A percentile compares a stretch with the other conserved stretches of the same genome.
phyloP scores from a whole-genome alignment of 768 basidiomycete genomes.

The Piloderma croceum region DNA sequence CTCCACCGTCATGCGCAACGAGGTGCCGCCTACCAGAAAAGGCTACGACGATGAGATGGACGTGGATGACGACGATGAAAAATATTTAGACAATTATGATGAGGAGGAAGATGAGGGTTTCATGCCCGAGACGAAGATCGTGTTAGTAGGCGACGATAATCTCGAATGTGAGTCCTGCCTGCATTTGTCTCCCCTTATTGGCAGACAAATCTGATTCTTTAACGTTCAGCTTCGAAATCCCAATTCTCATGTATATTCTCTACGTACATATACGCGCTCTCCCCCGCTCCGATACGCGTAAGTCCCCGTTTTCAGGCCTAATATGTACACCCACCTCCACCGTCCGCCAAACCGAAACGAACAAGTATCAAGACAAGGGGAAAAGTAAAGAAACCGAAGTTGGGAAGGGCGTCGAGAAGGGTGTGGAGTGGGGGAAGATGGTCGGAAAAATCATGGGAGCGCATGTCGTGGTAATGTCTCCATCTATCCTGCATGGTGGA shows the following conservation, averaged over 20 bases:
- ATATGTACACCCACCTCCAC: slow-evolving; percentile 29
- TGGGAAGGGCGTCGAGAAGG: too few relatives aligned
- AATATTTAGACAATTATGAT: slow-evolving; percentile 30
- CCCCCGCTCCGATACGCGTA: too few relatives aligned
- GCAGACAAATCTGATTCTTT: background rate
- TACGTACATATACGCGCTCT: slow-evolving; percentile 66
- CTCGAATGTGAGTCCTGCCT: slow-evolving; percentile 53
- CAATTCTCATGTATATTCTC: slow-evolving; percentile 49
- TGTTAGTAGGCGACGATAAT: slow-evolving; percentile 58
- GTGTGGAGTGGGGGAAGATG: background rate
- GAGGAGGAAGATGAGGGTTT: slow-evolving; percentile 37
- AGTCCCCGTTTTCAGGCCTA: too few relatives aligned
- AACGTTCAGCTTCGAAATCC: slow-evolving; percentile 42
- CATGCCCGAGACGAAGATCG: slow-evolving; percentile 42
- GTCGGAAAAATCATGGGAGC: background rate
- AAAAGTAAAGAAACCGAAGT: too few relatives aligned
- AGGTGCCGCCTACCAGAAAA: slow-evolving; percentile 17
- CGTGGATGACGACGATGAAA: slow-evolving; percentile 35
- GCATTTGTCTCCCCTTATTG: background rate
- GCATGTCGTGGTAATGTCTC: background rate
- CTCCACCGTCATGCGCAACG: too few relatives aligned
- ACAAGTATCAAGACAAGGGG: too few relatives aligned
- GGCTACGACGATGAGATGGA: slow-evolving; percentile 18
- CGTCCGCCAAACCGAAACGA: slow-evolving; percentile 30
- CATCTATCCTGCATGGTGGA: background rate